Evolutionary conservation across 2,329 filamentous ascomycete genomes (phyloP).

Genomic region (Ophiocordyceps polyrhachis-furcata): DNA sequence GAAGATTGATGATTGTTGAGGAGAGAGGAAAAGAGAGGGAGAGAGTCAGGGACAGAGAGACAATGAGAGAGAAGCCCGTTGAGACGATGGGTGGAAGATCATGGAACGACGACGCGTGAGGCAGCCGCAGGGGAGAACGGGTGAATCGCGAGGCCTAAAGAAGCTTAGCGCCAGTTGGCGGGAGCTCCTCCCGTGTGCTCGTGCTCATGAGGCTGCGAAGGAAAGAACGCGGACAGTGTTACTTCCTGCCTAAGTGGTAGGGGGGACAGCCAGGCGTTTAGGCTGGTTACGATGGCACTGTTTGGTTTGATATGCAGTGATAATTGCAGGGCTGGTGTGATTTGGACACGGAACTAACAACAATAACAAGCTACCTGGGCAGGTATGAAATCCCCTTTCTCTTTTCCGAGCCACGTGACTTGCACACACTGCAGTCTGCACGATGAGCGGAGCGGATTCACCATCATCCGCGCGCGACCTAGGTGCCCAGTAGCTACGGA

Average conservation of each 20-base stretch:
- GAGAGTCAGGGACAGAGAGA: not conserved
- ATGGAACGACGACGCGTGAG: conserved; percentile 1
- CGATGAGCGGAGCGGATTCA: too few species aligned
- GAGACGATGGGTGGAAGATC: too few species aligned
- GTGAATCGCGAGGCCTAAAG: conserved; percentile 10
- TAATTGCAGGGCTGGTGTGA: too few species aligned
- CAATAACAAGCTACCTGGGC: too few species aligned
- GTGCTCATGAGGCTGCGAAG: not conserved
- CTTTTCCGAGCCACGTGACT: too few species aligned
- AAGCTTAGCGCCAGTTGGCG: conserved; percentile 8
- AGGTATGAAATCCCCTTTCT: too few species aligned
- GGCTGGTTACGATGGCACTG: too few species aligned
- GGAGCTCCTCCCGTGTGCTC: not conserved
- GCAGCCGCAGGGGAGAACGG: conserved; percentile 4
- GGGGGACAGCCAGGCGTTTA: not conserved
- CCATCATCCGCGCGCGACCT: too few species aligned
- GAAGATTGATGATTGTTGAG: not conserved
- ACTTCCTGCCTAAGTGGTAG: not conserved
- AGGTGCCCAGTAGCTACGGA: too few species aligned
- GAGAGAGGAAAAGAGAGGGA: not conserved
- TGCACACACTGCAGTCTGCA: too few species aligned
- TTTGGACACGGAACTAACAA: too few species aligned
- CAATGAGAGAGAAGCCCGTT: not conserved
- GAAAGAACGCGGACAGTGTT: not conserved
- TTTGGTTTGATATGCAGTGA: too few species aligned